Base-by-base conservation (phyloP, 306 rosid species). In the Begonia loranthoides region DNA sequence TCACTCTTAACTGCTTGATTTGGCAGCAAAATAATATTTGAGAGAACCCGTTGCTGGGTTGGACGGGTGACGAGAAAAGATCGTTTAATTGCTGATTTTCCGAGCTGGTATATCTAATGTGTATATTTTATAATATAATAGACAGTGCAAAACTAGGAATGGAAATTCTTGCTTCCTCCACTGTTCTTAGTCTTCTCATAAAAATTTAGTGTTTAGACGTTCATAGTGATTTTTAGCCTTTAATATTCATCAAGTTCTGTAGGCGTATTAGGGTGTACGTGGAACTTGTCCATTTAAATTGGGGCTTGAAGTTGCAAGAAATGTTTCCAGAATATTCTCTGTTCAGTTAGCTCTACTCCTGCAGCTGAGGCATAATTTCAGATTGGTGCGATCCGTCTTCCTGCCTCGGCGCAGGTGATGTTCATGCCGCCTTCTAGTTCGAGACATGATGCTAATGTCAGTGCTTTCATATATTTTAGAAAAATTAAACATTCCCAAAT, bases 221-320 rank as follows among this genome's bases (percentile, higher is more conserved):
- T 81, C 63, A 85, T 82, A 76, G 59, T 15, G 36, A 28, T 19
- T 28, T 28, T 5, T 28, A 28, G 36, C 36, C 36, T 48, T 58
- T 45, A 62, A 66, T 61, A 66, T 69, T 65, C 58, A 36, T 61
- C 60, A 56, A 41, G 8, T 53, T 59, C 58, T 52, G 12, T 71
- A 71, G 71, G 73, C 60, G 62, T 28, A 61, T 58, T 76, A 80
- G 84, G 79, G 55, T 85, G 87, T 85, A 76, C 66, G 74, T 79
- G 87, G 80, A 75, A 69, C 69, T 73, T 73, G 65, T 66, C 75
- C 75, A 19, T 77, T 76, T 75, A 73, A 76, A 59, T 74, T 59
- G 79, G 77, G 62, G 36, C n/a, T 70, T 75, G 73, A 71, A 73
- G 43, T 67, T 64, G 55, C 55, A 22, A n/a, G n/a, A n/a, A 22